phyloP scores from a whole-genome alignment of 2,329 filamentous ascomycete species.

The Emergomyces orientalis region DNA sequence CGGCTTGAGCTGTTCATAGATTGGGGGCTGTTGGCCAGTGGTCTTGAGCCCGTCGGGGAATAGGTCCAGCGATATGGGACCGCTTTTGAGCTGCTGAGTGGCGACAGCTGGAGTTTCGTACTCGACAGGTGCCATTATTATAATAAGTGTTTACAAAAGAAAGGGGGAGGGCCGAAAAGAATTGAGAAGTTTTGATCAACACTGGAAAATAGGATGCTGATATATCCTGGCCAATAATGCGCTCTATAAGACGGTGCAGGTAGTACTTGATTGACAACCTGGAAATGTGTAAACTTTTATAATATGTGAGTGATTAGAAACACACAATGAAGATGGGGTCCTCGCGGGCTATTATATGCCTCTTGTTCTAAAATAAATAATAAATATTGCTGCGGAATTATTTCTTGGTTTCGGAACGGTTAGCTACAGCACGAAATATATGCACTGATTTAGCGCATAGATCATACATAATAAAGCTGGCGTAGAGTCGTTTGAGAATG shows the following conservation, averaged over 20 bases:
- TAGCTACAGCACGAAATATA: too few species aligned
- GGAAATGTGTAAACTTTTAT: too few species aligned
- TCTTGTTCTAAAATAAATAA: neutral
- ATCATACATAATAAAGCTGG: too few species aligned
- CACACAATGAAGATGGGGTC: neutral
- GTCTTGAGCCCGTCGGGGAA: slow-evolving; percentile 60
- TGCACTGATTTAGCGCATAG: too few species aligned
- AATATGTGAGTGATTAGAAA: too few species aligned
- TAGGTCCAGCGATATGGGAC: slow-evolving; percentile 24
- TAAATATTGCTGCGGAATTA: neutral
- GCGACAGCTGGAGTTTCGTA: slow-evolving; percentile 12
- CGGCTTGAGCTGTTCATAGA: slow-evolving; percentile 55
- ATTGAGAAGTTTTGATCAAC: neutral
- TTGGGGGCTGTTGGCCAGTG: slow-evolving; percentile 62
- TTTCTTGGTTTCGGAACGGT: neutral
- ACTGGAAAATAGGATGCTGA: neutral
- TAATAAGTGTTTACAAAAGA: neutral
- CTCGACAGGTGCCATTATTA: slow-evolving; percentile 15
- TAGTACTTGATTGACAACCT: neutral
- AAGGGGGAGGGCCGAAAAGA: too few species aligned
- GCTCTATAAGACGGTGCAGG: neutral
- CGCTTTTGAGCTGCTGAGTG: slow-evolving; percentile 5
- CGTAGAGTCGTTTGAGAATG: neutral
- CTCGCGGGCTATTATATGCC: neutral
- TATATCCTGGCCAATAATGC: neutral